These are phyloP conservation scores for Lasiodiplodia citricola DNA, from an alignment of 2,329 filamentous ascomycete genomes.

Conservation along the genomic window DNA sequence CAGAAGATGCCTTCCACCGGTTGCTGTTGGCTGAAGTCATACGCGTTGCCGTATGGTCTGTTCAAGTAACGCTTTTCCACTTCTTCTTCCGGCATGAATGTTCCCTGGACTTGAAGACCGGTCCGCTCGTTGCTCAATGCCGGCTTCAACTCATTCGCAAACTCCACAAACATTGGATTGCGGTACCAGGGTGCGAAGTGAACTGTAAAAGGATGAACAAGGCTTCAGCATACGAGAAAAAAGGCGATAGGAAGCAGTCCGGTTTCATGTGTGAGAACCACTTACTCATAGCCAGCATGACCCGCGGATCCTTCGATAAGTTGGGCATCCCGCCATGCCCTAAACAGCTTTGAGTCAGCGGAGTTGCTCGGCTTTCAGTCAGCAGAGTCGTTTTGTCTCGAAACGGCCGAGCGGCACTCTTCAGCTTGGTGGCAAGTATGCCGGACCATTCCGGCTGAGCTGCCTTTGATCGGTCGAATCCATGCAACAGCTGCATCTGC, in stretches of 20 bases:
- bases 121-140: constrained; percentile 49
- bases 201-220: constrained; percentile 36
- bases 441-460: background rate
- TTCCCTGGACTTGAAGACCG: constrained; percentile 57
- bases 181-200: constrained; percentile 65
- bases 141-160: constrained; percentile 57
- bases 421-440: background rate
- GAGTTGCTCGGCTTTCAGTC: background rate
- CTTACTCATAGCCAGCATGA: constrained; percentile 37
- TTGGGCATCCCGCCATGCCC: constrained; percentile 70
- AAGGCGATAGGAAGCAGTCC: background rate
- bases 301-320: constrained; percentile 43
- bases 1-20: constrained; percentile 37
- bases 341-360: background rate
- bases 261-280: background rate
- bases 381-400: no score
- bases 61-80: constrained; percentile 58
- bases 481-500: background rate
- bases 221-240: constrained; percentile 8
- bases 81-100: constrained; percentile 54
- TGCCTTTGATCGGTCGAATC: background rate
- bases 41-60: constrained; percentile 65
- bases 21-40: constrained; percentile 62
- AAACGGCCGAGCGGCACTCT: background rate
- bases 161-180: constrained; percentile 63